phyloP scores from a whole-genome alignment of 495 filamentous ascomycete species.

The Penicillium ochrochloron region DNA sequence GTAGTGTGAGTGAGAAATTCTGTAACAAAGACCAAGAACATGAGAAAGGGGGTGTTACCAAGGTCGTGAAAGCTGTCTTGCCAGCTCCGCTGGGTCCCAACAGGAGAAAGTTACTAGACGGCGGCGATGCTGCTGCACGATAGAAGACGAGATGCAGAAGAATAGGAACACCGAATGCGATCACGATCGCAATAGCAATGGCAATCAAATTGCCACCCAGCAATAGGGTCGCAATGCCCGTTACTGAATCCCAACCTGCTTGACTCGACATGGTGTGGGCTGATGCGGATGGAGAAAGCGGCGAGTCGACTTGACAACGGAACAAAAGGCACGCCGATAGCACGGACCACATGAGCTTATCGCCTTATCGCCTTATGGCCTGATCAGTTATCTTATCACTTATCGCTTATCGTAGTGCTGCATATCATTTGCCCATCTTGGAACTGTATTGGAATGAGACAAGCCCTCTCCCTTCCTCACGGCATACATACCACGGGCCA shows the following conservation, averaged over 20 bases:
- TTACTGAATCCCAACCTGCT: conserved; percentile 41
- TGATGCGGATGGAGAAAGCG: conserved; percentile 14
- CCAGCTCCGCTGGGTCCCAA: conserved; percentile 83
- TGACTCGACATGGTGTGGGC: conserved; percentile 37
- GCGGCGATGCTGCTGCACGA: conserved; percentile 62
- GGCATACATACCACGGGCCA: conserved; percentile 23
- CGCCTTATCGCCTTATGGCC: background rate
- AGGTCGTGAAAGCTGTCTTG: conserved; percentile 86
- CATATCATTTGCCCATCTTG: conserved; percentile 21
- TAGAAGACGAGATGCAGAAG: conserved; percentile 80
- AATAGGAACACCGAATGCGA: conserved; percentile 75
- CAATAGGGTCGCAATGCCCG: conserved; percentile 45
- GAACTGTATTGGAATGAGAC: conserved; percentile 11
- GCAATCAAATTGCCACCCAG: conserved; percentile 49
- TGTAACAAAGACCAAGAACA: background rate
- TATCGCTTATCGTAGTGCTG: conserved; percentile 28
- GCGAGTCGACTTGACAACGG: conserved; percentile 12
- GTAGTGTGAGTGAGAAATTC: background rate
- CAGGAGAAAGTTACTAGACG: conserved; percentile 81
- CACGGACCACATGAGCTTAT: conserved; percentile 23
- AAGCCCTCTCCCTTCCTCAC: background rate
- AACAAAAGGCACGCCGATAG: conserved; percentile 18
- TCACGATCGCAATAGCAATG: conserved; percentile 67
- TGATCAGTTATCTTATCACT: background rate
- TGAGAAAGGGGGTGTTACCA: conserved; percentile 51